phyloP scores from a whole-genome alignment of 73 alveolate genomes.

The Blepharisma stoltei region DNA sequence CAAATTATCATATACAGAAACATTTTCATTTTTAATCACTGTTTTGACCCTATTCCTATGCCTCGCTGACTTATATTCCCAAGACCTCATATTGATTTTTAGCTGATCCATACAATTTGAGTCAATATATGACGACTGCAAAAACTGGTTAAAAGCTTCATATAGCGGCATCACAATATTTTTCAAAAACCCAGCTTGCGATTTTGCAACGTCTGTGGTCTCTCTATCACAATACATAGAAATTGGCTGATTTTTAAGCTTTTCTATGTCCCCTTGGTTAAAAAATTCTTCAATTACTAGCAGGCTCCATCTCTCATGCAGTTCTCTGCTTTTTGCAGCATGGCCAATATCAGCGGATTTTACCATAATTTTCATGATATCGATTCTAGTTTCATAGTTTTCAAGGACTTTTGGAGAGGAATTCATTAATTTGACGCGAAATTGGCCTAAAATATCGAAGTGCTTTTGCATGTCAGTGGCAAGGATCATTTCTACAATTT shows the following conservation, averaged over 20 bases:
- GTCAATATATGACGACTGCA: background rate
- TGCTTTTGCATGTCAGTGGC: slow-evolving; percentile 1
- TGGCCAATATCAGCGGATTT: slow-evolving; percentile 5
- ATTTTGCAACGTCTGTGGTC: background rate
- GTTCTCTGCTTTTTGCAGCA: background rate
- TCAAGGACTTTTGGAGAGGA: background rate
- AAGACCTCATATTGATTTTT: background rate
- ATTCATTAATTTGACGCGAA: background rate
- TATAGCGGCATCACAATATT: background rate
- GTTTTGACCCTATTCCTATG: too few species aligned
- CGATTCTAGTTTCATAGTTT: background rate
- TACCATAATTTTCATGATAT: background rate
- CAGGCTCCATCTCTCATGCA: background rate
- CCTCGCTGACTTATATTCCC: background rate
- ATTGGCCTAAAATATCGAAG: background rate
- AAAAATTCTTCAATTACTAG: background rate
- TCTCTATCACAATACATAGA: slow-evolving; percentile 4
- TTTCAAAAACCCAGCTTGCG: slow-evolving; percentile 6
- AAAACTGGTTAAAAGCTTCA: background rate
- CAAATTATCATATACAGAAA: too few species aligned
- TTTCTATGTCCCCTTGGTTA: slow-evolving; percentile 1
- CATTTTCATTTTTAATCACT: too few species aligned
- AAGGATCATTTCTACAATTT: background rate
- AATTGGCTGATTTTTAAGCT: background rate
- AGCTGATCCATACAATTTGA: background rate